phyloP scores from a whole-genome alignment of 75 land plant genomes.

The Adiantum capillusveneris region DNA sequence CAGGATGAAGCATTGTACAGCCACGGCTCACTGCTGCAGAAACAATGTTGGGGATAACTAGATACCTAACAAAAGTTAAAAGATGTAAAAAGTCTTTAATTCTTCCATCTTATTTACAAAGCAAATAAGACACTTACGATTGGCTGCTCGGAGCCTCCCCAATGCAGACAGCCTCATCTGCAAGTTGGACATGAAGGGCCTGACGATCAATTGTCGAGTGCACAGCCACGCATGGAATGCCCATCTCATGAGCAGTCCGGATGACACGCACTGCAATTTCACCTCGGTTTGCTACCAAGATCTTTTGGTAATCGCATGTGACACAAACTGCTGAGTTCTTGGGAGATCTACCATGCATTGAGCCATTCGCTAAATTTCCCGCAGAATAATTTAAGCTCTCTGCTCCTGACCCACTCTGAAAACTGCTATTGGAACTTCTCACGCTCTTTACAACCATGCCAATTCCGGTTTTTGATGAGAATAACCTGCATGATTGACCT shows the following conservation, averaged over 20 bases:
- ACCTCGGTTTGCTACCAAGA: constrained; percentile 84
- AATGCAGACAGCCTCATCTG: constrained; percentile 91
- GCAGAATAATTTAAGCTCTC: no score
- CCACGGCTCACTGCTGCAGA: constrained; percentile 70
- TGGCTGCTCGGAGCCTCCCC: constrained; percentile 92
- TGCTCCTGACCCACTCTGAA: no score
- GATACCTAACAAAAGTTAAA: constrained; percentile 44
- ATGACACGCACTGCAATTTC: constrained; percentile 94
- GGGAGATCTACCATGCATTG: no score
- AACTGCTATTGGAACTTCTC: no score
- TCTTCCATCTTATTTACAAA: no score
- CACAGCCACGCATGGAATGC: constrained; percentile 90
- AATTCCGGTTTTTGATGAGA: no score
- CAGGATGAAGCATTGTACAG: constrained; percentile 96
- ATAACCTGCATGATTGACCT: no score
- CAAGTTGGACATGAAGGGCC: constrained; percentile 83
- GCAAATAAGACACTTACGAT: constrained; percentile 53
- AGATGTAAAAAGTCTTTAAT: no score
- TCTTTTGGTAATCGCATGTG: constrained; percentile 57
- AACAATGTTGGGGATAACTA: constrained; percentile 68
- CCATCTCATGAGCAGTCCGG: constrained; percentile 92
- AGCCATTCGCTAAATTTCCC: no score
- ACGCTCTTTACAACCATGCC: no score
- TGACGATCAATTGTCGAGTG: constrained; percentile 82
- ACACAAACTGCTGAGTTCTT: constrained; percentile 1